Percentiles rank a stretch among this genome's conserved stretches.
phyloP scores from a whole-genome alignment of 2,329 filamentous ascomycete genomes.

The Ophiostoma tasmaniense region DNA sequence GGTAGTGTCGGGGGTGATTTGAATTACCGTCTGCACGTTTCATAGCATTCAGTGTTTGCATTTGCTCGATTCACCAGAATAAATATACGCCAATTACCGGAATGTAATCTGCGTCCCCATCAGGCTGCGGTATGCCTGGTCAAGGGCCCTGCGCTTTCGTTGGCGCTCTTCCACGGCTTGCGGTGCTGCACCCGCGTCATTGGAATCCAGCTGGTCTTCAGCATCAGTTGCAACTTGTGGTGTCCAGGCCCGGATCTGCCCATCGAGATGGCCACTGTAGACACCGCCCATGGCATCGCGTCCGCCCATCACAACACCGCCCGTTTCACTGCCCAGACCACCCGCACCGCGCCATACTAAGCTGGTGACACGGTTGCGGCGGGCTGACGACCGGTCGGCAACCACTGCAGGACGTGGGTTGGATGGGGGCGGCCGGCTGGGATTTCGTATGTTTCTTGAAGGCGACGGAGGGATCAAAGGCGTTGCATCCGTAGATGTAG shows the following conservation, averaged over 20 bases:
- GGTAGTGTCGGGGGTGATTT: neutral
- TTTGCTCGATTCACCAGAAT: no score
- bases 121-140: constrained; percentile 71
- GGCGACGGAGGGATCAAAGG: neutral
- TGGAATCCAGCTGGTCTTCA: constrained; percentile 38
- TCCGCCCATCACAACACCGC: constrained; percentile 53
- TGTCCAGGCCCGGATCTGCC: constrained; percentile 72
- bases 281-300: constrained; percentile 46
- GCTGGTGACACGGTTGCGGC: constrained; percentile 61
- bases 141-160: constrained; percentile 67
- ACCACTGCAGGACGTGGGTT: neutral
- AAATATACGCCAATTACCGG: constrained; percentile 2
- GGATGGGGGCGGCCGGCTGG: neutral
- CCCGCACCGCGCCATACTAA: constrained; percentile 62
- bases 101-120: constrained; percentile 65
- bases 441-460: neutral
- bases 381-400: constrained; percentile 31
- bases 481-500: neutral
- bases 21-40: no score
- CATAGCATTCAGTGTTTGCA: no score
- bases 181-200: constrained; percentile 32
- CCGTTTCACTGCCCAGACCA: constrained; percentile 46
- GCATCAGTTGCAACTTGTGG: constrained; percentile 38
- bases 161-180: constrained; percentile 45
- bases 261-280: constrained; percentile 77